These are phyloP conservation scores for Tetramitus jugosus DNA, from an alignment of 208 protist genomes.

Conservation along the genomic window DNA sequence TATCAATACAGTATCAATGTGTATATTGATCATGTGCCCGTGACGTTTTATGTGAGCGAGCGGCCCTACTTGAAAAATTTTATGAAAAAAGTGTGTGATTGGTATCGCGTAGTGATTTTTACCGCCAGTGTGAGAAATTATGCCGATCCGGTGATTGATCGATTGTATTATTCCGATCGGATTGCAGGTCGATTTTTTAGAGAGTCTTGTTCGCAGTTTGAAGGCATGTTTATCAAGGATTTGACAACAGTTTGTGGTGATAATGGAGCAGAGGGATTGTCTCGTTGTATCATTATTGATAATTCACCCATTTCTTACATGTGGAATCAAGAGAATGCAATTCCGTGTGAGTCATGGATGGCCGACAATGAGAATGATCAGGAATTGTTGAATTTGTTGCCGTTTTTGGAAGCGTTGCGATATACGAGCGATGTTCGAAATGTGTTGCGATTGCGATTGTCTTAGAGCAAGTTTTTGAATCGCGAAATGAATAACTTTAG, in stretches of 20 bases:
- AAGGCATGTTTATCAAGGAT: conserved; percentile 18
- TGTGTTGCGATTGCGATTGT: not conserved
- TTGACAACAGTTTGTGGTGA: not conserved
- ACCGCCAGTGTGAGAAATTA: conserved; percentile 19
- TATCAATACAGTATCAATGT: conserved; percentile 6
- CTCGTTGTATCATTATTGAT: conserved; percentile 19
- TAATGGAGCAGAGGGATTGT: too few species aligned
- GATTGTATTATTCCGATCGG: not conserved
- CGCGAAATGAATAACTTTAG: too few species aligned
- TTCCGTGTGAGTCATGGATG: not conserved
- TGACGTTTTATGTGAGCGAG: conserved; percentile 23
- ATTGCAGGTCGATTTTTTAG: not conserved
- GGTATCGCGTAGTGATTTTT: conserved; percentile 26
- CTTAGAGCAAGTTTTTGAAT: too few species aligned
- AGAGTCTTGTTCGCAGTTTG: not conserved
- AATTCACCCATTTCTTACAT: conserved; percentile 1
- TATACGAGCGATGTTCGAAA: conserved; percentile 11
- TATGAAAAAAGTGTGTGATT: conserved; percentile 19
- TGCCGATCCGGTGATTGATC: conserved; percentile 22
- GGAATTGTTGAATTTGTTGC: conserved; percentile 17
- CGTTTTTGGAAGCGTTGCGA: conserved; percentile 18
- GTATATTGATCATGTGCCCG: not conserved
- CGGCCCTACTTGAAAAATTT: conserved; percentile 16
- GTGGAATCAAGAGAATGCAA: conserved; percentile 18
- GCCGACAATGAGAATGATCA: not conserved